These are phyloP conservation scores for Hordeum pubiflorum DNA, from an alignment of 202 grass and related monocot genomes.

Conservation along the genomic window DNA sequence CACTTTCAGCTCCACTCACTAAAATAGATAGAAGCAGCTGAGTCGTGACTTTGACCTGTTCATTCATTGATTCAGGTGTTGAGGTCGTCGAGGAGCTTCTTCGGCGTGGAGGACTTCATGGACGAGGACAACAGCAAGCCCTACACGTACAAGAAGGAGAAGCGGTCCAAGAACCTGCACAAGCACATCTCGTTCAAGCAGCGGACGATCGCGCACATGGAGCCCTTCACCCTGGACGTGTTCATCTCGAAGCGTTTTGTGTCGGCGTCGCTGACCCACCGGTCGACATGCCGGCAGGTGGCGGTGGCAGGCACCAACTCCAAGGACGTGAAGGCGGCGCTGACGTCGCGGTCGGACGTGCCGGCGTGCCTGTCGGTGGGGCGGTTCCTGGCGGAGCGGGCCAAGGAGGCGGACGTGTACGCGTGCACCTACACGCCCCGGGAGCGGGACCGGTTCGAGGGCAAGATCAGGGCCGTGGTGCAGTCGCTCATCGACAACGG, in stretches of 20 bases:
- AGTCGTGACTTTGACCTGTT: neutral
- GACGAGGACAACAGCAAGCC: slow-evolving; percentile 85
- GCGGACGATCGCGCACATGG: slow-evolving; percentile 78
- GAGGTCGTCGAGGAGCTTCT: slow-evolving; percentile 72
- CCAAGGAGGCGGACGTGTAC: slow-evolving; percentile 81
- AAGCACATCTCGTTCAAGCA: slow-evolving; percentile 96
- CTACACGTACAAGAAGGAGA: slow-evolving; percentile 96
- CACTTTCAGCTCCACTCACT: neutral
- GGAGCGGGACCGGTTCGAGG: slow-evolving; percentile 76
- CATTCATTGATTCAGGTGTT: slow-evolving; percentile 33
- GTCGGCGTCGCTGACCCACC: slow-evolving; percentile 73
- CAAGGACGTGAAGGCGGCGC: slow-evolving; percentile 72
- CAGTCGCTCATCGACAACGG: slow-evolving; percentile 84
- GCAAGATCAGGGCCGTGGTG: slow-evolving; percentile 81
- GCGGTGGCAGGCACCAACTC: slow-evolving; percentile 85
- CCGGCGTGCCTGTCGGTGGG: slow-evolving; percentile 76
- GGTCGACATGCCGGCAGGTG: slow-evolving; percentile 82
- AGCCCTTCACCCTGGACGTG: slow-evolving; percentile 82
- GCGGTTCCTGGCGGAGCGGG: slow-evolving; percentile 66
- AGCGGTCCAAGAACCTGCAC: slow-evolving; percentile 73
- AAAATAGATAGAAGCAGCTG: neutral
- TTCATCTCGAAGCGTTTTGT: slow-evolving; percentile 90
- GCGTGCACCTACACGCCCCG: slow-evolving; percentile 76
- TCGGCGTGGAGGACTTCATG: slow-evolving; percentile 86
- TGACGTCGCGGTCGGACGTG: slow-evolving; percentile 67